These are phyloP conservation scores for Grosmannia penicillata DNA, from an alignment of 2,329 filamentous ascomycete species.

Conservation along the genomic window DNA sequence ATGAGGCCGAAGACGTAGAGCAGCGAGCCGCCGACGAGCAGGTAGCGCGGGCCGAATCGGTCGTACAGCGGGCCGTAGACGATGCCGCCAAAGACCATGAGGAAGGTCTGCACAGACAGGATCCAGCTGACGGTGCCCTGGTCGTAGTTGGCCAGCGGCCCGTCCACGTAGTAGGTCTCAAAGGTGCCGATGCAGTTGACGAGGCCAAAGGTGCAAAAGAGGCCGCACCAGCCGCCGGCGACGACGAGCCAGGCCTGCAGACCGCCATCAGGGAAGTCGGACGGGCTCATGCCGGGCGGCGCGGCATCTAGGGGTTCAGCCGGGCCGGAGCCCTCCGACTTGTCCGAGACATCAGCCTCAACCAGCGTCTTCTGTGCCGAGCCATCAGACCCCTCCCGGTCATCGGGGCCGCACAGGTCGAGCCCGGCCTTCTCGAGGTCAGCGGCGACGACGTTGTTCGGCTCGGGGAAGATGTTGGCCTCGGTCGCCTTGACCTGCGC, in stretches of 20 bases:
- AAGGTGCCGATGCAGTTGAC: conserved; percentile 36
- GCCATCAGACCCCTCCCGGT: no score
- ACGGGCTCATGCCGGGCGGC: conserved; percentile 20
- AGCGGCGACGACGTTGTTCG: conserved; percentile 15
- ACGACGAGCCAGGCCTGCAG: conserved; percentile 34
- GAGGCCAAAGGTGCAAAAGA: conserved; percentile 24
- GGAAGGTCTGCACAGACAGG: conserved; percentile 32
- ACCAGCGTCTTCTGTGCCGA: no score
- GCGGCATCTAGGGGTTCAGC: no score
- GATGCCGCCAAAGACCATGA: conserved; percentile 30
- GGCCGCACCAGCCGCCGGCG: conserved; percentile 17
- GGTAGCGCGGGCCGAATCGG: conserved; percentile 39
- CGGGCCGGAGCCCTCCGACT: no score
- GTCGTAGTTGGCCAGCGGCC: conserved; percentile 29
- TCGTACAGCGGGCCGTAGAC: conserved; percentile 34
- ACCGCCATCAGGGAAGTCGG: conserved; percentile 38
- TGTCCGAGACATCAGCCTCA: no score
- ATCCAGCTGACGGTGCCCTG: conserved; percentile 42
- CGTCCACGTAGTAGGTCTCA: conserved; percentile 37
- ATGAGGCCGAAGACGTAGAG: conserved; percentile 43
- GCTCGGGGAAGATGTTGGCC: conserved; percentile 19
- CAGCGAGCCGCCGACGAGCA: conserved; percentile 35
- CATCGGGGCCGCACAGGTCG: no score
- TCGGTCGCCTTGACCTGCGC: conserved; percentile 19
- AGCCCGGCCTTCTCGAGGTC: conserved; percentile 20